phyloP scores from a whole-genome alignment of 2,329 filamentous ascomycete species.

The Calonectria pteridis region DNA sequence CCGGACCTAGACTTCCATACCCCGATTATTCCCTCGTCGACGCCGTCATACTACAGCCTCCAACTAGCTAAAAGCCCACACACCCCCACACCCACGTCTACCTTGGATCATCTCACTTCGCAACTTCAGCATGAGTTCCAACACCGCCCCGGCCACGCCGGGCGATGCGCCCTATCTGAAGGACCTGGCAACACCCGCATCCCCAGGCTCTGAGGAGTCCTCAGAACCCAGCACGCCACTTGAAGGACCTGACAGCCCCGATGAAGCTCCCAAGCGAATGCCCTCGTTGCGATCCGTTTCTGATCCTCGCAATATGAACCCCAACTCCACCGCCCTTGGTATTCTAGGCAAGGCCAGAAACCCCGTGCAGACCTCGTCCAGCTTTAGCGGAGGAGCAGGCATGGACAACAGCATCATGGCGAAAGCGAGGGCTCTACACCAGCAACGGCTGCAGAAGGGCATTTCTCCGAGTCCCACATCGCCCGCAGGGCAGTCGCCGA shows the following conservation, averaged over 20 bases:
- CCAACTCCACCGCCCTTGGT: constrained; percentile 87
- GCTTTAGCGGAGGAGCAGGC: constrained; percentile 47
- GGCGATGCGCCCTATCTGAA: constrained; percentile 56
- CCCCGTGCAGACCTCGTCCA: constrained; percentile 58
- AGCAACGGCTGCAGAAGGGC: constrained; percentile 60
- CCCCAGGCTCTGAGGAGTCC: constrained; percentile 60
- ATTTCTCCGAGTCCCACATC: constrained; percentile 52
- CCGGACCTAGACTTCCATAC: constrained; percentile 28
- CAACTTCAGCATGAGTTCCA: constrained; percentile 45
- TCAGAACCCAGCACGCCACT: constrained; percentile 63
- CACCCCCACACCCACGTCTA: constrained; percentile 2
- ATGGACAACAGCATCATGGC: constrained; percentile 59
- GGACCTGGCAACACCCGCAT: constrained; percentile 53
- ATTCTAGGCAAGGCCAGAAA: constrained; percentile 76
- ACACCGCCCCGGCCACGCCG: constrained; percentile 59
- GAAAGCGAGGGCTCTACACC: constrained; percentile 61
- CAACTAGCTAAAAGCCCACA: constrained; percentile 14
- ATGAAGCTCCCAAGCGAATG: constrained; percentile 62
- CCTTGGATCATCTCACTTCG: background rate
- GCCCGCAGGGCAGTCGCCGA: constrained; percentile 48
- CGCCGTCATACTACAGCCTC: constrained; percentile 24
- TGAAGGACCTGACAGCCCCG: constrained; percentile 52
- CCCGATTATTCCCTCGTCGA: constrained; percentile 34
- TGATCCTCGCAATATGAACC: constrained; percentile 75
- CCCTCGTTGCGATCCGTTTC: constrained; percentile 72